Evolutionary conservation across 352 stramenopile species (phyloP), one percentile per base, ranked within the genome.

Genomic region (Phytophthora boehmeriae): DNA sequence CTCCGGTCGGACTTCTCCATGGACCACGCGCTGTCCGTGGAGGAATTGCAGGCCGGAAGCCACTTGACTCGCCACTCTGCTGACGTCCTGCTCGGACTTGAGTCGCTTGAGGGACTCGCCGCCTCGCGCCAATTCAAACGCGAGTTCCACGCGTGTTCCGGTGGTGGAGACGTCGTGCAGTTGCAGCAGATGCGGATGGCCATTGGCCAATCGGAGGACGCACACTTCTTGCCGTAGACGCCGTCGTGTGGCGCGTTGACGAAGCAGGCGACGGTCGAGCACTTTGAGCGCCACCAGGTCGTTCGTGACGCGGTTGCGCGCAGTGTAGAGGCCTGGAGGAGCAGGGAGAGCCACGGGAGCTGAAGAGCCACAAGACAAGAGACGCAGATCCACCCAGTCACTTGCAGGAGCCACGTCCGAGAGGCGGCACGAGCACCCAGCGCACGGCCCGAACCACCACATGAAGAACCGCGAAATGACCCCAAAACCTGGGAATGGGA

Each of bases 241-340:
- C 2, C 79, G 73, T 8, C 83, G 73, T 41, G 70, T 80, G 1
- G 54, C 57, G 25, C 67, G 59, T 32, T 80, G 64, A 35, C 61
- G 59, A 25, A 93, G 70, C 32, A 89, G 41, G 8, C 63, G 51
- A 44, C 81, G 82, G 59, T 75, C 68, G 45, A 90, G 80, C 27
- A 93, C 80, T 70, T 90, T 90, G 48, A 93, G 69, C 10, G 73
- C 78, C 44, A 90, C 80, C n/a, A 81, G 61, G 53, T 93, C 82
- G 47, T 90, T 78, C 36, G 78, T 90, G 28, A 61, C 45, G 43
- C 69, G 63, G 52, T 90, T 54, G 1, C 80, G 68, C 27, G 84
- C 84, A 0, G 68, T 78, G 67, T 93, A 93, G 42, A 93, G 73
- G 1, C 84, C 84, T 2, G 80, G 80, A 20, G 32, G 4, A 3